Conservation (phyloP, 2,329 filamentous ascomycete genomes). For the Phialophora macrospora region DNA sequence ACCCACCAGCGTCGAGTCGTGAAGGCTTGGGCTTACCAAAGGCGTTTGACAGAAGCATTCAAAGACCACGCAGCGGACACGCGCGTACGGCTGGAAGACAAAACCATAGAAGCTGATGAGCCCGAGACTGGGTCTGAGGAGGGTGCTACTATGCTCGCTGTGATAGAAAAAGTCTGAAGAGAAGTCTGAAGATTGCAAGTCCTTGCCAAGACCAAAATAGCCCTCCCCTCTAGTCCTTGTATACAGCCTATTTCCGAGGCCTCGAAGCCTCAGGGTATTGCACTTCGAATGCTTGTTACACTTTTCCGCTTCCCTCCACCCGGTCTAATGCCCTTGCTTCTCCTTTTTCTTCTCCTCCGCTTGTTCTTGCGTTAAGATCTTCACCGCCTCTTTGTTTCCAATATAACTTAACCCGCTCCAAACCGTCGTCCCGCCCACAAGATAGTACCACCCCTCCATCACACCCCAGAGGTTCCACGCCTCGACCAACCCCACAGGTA, state of each 20-base stretch:
- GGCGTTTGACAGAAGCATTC: conserved; percentile 11
- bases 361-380: conserved; percentile 65
- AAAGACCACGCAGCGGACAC: neutral
- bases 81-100: conserved; percentile 6
- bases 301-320: neutral
- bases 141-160: neutral
- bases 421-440: conserved; percentile 85
- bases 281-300: neutral
- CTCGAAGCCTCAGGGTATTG: neutral
- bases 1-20: conserved; percentile 14
- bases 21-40: conserved; percentile 14
- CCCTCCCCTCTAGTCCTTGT: neutral
- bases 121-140: neutral
- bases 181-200: neutral
- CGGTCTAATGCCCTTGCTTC: neutral
- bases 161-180: neutral
- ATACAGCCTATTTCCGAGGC: neutral
- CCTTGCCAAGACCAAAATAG: neutral
- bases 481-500: conserved; percentile 62
- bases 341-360: conserved; percentile 8
- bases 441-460: conserved; percentile 61
- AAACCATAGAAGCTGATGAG: neutral
- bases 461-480: conserved; percentile 66
- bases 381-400: conserved; percentile 88
- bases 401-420: conserved; percentile 95